Evolutionary conservation across 345 rosid species (phyloP), one percentile per base, ranked within the genome.

Genomic region (Acer negundo): DNA sequence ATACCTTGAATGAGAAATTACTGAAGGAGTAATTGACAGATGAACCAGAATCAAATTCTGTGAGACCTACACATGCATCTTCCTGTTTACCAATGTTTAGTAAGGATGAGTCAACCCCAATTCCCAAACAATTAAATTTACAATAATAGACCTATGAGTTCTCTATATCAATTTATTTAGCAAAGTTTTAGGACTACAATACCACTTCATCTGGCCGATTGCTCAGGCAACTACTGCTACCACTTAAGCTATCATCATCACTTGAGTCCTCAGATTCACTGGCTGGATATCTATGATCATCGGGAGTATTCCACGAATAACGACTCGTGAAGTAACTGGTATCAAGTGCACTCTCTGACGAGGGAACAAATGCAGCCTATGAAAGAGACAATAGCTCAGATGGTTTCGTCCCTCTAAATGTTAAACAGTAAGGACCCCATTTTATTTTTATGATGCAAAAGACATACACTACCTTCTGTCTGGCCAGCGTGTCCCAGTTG

Each of bases 281-380:
- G 22, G 78, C 84, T 0, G 90, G 93, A 81, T 89, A 91, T 76
- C 70, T 83, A 70, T 85, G 87, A 71, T 89, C 93, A 67, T 89
- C 95, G 1, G 91, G 85, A 83, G 90, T 77, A 85, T 93, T 90
- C 98, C 98, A 97, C 1, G 98, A 88, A 87, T 87, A 86, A 72
- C 99, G 96, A 84, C 98, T 97, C 65, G 97, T 97, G 85, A 97
- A 97, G 86, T 97, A 97, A 85, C 97, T 97, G 23, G 99, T 94
- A 84, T 97, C 99, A 13, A 91, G 83, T 72, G 93, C 97, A 82
- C 98, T 97, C 79, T 97, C 98, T 65, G 99, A 93, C 73, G 88
- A 74, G 19, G 99, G 99, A 74, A 97, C 96, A 85, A 97, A 97
- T 75, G 98, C 97, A 78, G 99, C 98, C 98, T 97, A 83, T 64